Conservation (phyloP, 768 basidiomycete species). For the Dentipellis sp. region DNA sequence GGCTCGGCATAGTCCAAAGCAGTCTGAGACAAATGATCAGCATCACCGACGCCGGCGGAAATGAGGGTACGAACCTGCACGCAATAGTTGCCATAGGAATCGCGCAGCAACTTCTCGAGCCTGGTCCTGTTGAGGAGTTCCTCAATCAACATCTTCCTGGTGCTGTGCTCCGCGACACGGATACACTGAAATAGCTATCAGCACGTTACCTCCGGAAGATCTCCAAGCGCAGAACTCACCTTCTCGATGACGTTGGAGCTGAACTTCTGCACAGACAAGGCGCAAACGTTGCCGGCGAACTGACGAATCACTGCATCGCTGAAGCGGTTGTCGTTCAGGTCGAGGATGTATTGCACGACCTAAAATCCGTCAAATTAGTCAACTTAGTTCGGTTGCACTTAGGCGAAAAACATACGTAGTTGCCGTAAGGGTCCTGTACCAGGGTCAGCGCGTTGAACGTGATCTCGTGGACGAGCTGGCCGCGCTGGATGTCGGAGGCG, state of each 20-base stretch:
- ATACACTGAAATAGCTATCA: conserved; percentile 36
- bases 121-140: conserved; percentile 92
- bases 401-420: conserved; percentile 51
- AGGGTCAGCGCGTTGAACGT: conserved; percentile 96
- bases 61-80: conserved; percentile 52
- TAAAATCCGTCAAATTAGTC: conserved; percentile 20
- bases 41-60: neutral
- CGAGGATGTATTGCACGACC: conserved; percentile 97
- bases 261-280: conserved; percentile 97
- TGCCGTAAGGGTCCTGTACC: conserved; percentile 95
- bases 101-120: conserved; percentile 90
- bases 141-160: conserved; percentile 90
- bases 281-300: conserved; percentile 95
- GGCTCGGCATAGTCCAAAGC: conserved; percentile 97
- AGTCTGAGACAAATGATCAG: conserved; percentile 43
- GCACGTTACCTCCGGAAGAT: no score
- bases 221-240: conserved; percentile 27
- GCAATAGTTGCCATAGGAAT: conserved; percentile 95
- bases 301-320: conserved; percentile 96
- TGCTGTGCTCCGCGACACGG: conserved; percentile 92
- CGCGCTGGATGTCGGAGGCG: conserved; percentile 88
- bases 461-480: conserved; percentile 97
- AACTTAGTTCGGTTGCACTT: neutral
- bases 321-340: conserved; percentile 97
- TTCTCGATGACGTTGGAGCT: conserved; percentile 99